Evolutionary conservation across 2,329 filamentous ascomycete species (phyloP), one percentile per base, ranked within the genome.

Genomic region (Ploettnerulaceae sp.): DNA sequence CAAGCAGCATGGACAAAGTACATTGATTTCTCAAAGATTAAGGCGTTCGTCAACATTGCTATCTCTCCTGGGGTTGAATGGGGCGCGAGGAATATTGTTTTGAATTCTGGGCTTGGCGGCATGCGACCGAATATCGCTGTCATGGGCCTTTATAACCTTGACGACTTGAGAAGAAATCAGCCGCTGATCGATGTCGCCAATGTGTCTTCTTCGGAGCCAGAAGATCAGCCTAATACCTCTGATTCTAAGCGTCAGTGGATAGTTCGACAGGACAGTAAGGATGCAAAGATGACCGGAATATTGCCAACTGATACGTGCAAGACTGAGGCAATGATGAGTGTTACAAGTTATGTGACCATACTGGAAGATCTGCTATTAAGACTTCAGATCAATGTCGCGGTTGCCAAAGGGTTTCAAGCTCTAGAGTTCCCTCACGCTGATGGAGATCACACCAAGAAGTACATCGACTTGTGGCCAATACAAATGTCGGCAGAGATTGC

Each of bases 91-190:
- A 95, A 94, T 58, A 72, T 94, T 35, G 85, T 93, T 7, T 67
- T 95, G 7, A 86, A 84, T 8, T 84, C 89, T 12, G 89, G 89
- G 0, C 69, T 95, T 2, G 89, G 89, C 3, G 88, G 89, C 11
- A 94, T 95, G 88, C 72, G 89, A 32, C 89, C 89, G 0, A 95
- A 95, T 54, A 89, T 95, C 53, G 88, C 87, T 11, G 76, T 95
- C 2, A 69, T 90, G 56, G 86, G 85, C 0, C 87, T 87, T 59
- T 89, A 87, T 63, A 89, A 89, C 54, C 76, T 93, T 60, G 80
- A 89, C 38, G 86, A 93, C 48, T 75, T 89, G 22, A 77, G 86
- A 43, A 72, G 73, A 36, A 78, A 79, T 2, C 66, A 65, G 7
- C 76, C 80, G 0, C 63, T 77, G 2, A 64, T 81, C 7, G 73